Conservation (phyloP, 208 protist species). For the Trypanosoma boissoni region DNA sequence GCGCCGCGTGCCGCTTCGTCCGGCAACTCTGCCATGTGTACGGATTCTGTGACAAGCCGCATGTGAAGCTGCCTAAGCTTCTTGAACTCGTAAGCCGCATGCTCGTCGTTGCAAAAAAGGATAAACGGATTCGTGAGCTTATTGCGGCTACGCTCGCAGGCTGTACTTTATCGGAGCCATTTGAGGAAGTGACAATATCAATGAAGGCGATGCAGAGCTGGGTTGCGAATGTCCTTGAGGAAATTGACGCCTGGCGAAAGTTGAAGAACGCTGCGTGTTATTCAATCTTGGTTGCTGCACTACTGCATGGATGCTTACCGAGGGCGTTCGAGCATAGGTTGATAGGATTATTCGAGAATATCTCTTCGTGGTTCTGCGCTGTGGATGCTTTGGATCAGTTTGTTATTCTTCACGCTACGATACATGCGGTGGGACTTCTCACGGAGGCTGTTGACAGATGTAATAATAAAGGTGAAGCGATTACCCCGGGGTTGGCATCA, state of each 20-base stretch:
- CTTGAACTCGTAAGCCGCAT: neutral
- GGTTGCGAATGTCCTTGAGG: constrained; percentile 5
- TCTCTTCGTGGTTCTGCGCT: constrained; percentile 9
- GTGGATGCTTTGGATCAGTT: constrained; percentile 20
- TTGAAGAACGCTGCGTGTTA: constrained; percentile 18
- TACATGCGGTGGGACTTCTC: constrained; percentile 21
- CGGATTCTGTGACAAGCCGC: neutral
- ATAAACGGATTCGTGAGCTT: neutral
- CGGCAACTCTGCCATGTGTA: neutral
- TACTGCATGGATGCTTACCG: constrained; percentile 16
- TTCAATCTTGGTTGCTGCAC: constrained; percentile 8
- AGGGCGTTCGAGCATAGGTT: constrained; percentile 4
- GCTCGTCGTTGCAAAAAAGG: neutral
- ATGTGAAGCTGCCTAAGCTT: neutral
- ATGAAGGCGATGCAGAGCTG: no score
- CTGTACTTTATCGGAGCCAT: neutral
- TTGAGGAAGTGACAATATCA: no score
- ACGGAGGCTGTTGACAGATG: neutral
- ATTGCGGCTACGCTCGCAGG: neutral
- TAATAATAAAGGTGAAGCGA: neutral
- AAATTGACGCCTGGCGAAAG: constrained; percentile 21
- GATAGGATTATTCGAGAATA: constrained; percentile 9
- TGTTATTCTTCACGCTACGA: constrained; percentile 21
- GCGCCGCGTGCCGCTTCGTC: no score
- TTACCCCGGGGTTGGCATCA: no score